Evolutionary conservation across 2,329 filamentous ascomycete species (phyloP).

Genomic region (Alternaria sp.): DNA sequence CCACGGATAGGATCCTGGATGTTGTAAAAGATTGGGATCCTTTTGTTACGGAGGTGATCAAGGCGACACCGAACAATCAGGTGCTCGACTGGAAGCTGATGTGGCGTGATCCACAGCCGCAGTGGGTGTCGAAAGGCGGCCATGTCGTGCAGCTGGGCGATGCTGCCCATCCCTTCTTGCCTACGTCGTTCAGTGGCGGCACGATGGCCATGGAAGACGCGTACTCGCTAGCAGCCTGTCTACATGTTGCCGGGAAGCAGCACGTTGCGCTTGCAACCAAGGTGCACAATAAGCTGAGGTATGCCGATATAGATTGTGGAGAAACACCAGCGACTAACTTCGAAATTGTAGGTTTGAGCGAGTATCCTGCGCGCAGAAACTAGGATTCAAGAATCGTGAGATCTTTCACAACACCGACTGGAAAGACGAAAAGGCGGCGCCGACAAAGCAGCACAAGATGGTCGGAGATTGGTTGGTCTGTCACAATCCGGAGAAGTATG

Average conservation of each 20-base stretch:
- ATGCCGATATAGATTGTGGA: not conserved
- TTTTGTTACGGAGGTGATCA: not conserved
- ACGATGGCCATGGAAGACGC: slow-evolving; percentile 58
- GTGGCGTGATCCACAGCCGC: slow-evolving; percentile 56
- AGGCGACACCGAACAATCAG: not conserved
- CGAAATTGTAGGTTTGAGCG: slow-evolving; percentile 5
- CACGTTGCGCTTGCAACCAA: not conserved
- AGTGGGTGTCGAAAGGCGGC: slow-evolving; percentile 49
- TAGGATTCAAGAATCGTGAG: slow-evolving; percentile 12
- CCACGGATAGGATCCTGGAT: not conserved
- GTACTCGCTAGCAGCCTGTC: slow-evolving; percentile 15
- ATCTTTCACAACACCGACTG: slow-evolving; percentile 5
- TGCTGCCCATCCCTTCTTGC: slow-evolving; percentile 58
- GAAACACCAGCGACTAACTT: not conserved
- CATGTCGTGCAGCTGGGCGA: slow-evolving; percentile 53
- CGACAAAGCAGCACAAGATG: slow-evolving; percentile 3
- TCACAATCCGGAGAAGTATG: slow-evolving; percentile 13
- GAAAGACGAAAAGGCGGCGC: not conserved
- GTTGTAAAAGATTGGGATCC: slow-evolving; percentile 9
- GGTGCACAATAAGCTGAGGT: slow-evolving; percentile 28
- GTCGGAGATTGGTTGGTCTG: slow-evolving; percentile 8
- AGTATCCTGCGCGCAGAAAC: slow-evolving; percentile 13
- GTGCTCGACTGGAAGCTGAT: slow-evolving; percentile 59
- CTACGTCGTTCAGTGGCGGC: slow-evolving; percentile 58
- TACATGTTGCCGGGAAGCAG: slow-evolving; percentile 1